Evolutionary conservation across 2,329 filamentous ascomycete genomes (phyloP), one percentile per base, ranked within the genome.

Genomic region (Diaporthe capsici): DNA sequence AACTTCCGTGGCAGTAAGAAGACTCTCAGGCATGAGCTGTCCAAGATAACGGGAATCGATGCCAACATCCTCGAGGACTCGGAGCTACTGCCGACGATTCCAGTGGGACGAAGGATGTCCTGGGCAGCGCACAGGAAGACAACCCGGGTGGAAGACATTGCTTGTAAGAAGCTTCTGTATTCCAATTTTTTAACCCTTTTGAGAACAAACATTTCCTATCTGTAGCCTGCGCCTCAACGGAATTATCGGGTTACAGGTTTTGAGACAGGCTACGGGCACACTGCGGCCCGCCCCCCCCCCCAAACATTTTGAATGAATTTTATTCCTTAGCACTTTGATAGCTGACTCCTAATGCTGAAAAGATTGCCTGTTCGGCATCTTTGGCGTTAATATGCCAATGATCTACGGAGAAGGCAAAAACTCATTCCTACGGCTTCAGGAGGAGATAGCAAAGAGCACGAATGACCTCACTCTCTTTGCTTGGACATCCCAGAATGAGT

Each of bases 371-470:
- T 49, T 76, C 12, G 80, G 80, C 1, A 74, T 82, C 6, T 82
- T 82, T 55, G 77, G 76, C 39, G 75, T 82, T 8, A 81, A 80
- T 28, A 82, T 82, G 79, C 77, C 81, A 13, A 74, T 82, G 60
- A 77, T 82, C 1, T 82, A 82, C 39, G 81, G 81, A 13, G 81
- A 82, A 57, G 79, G 80, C 31, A 42, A 42, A 9, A 79, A 77
- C 31, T 75, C 80, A 6, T 81, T 81, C 55, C 25, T 74, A 34
- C 73, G 80, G 25, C 77, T 81, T 10, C 80, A 81, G 70, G 77
- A 81, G 37, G 80, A 81, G 58, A 82, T 82, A 28, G 73, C 75
- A 7, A 77, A 80, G 34, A 76, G 65, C 42, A 76, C 63, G n/a
- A 76, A 76, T 12, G 76, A 77, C 44, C 75, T 77, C 20, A 76